A percentile compares a stretch with the other conserved stretches of the same genome.
phyloP scores from a whole-genome alignment of 2,329 filamentous ascomycete species.

The Pestalotiopsis sp. region DNA sequence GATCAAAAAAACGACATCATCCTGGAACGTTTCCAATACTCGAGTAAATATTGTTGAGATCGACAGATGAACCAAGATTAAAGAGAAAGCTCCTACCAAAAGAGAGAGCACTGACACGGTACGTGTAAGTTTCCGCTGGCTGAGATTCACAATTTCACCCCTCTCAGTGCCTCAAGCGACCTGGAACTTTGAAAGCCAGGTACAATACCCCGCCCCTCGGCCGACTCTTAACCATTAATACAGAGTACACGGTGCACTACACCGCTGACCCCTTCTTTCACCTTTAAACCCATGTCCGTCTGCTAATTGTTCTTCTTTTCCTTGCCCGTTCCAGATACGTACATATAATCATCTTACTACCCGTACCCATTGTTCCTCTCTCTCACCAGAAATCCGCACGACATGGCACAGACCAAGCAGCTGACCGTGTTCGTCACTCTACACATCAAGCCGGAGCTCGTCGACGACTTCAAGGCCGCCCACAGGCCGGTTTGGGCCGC shows the following conservation, averaged over 20 bases:
- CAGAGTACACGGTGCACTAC: too few species aligned
- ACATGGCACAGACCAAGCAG: conserved; percentile 13
- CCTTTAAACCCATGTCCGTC: neutral
- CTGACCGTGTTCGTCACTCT: conserved; percentile 18
- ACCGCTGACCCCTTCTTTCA: neutral
- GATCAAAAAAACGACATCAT: neutral
- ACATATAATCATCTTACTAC: neutral
- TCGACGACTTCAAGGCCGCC: conserved; percentile 18
- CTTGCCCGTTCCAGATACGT: neutral
- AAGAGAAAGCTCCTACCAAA: neutral
- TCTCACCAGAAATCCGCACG: neutral
- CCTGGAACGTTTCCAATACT: neutral
- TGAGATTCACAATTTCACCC: neutral
- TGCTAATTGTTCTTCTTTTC: neutral
- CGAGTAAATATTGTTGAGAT: neutral
- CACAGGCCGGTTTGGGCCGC: conserved; percentile 18
- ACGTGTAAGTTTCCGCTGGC: neutral
- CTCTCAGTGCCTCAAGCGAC: neutral
- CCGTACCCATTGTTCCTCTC: neutral
- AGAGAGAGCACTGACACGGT: neutral
- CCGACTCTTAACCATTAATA: too few species aligned
- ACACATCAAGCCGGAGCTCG: conserved; percentile 9
- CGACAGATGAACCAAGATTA: neutral
- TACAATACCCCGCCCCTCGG: neutral
- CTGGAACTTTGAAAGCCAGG: neutral